Evolutionary conservation across 768 basidiomycete species (phyloP).

Genomic region (Auriscalpium orientale): DNA sequence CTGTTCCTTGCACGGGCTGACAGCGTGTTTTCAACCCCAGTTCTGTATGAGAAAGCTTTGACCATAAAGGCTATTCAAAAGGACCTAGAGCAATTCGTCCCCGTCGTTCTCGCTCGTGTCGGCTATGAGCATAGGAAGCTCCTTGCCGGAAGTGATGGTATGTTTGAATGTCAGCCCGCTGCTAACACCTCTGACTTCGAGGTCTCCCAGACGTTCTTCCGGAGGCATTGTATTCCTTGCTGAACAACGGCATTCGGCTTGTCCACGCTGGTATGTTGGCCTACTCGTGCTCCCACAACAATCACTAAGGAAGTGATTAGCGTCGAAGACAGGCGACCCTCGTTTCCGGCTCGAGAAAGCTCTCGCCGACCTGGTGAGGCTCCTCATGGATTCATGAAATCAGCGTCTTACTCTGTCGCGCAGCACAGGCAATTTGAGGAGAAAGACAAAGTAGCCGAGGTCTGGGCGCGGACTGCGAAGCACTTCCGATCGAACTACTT

Average conservation of each 20-base stretch:
- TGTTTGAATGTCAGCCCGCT: too few relatives aligned
- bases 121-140: slow-evolving; percentile 8
- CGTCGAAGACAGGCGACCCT: slow-evolving; percentile 62
- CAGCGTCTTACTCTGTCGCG: not conserved
- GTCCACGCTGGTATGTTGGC: slow-evolving; percentile 46
- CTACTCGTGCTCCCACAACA: too few relatives aligned
- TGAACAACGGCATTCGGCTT: slow-evolving; percentile 58
- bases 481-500: slow-evolving; percentile 22
- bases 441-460: slow-evolving; percentile 11
- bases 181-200: too few relatives aligned
- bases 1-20: not conserved
- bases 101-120: slow-evolving; percentile 11
- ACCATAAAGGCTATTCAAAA: slow-evolving; percentile 9
- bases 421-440: not conserved
- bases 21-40: not conserved
- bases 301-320: slow-evolving; percentile 24
- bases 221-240: not conserved
- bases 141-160: not conserved
- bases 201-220: not conserved
- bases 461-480: slow-evolving; percentile 26
- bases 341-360: slow-evolving; percentile 79
- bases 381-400: not conserved
- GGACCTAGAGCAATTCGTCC: slow-evolving; percentile 13
- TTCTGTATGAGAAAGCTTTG: slow-evolving; percentile 10
- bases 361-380: slow-evolving; percentile 56